Base-by-base conservation (phyloP, 179 eudicot species). In the Heliamphora pulchella region DNA sequence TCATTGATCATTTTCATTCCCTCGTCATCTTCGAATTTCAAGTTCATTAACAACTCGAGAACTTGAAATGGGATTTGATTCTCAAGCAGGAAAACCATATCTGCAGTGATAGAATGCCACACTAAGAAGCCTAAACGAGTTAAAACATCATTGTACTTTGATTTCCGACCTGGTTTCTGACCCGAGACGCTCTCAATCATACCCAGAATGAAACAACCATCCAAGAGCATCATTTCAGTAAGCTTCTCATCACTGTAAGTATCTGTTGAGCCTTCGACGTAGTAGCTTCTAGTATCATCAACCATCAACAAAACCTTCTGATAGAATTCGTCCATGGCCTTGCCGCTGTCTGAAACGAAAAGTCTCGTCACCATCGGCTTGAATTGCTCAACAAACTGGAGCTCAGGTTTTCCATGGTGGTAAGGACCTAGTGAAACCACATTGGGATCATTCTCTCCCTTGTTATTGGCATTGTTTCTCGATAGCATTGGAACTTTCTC, bases 391-490 rank as follows among this genome's bases (percentile, higher is more conserved):
- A 43, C 72, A 8, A 43, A 46, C 18, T 68, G 50, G 43, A 68
- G 47, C 71, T 66, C 71, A 14, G 71, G 71, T 11, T 66, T 66
- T 11, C 71, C 47, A 4, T 66, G 47, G 71, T 66, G 71, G 41
- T 64, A 64, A 2, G 69, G 69, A 64, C 69, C 69, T 64, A 31
- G 41, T 18, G 71, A 66, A 66, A 66, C 71, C 48, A 66, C 71
- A 46, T 66, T 66, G 13, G 71, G 71, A 66, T 66, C 71, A 4
- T 66, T 39, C 1, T 66, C 74, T 15, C 53, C 22, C 1, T 70
- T 70, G 51, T 70, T 71, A 31, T 71, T 48, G 47, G n/a, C 57
- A 2, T 48, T 71, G 14, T 15, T 68, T 14, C 18, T n/a, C 72
- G 13, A 15, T 46, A 68, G 8, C 8, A 1, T 8, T 2, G 20